Evolutionary conservation across 441 rosid species (phyloP).

Genomic region (Pelargonium myrrhifolium): DNA sequence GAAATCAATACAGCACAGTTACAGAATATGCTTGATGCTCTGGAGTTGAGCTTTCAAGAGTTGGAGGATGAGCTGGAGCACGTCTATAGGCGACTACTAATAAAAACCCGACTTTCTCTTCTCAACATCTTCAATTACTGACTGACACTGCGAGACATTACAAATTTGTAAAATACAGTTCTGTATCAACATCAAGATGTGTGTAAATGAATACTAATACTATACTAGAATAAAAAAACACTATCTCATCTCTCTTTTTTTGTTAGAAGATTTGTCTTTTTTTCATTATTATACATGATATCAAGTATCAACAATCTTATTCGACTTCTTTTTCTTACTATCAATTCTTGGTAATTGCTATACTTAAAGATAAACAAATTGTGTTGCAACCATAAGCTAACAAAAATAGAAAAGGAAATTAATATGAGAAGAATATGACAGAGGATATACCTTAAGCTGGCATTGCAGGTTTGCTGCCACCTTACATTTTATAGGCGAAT

Average conservation of each 20-base stretch:
- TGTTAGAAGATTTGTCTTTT: too few relatives aligned
- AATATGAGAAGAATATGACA: neutral
- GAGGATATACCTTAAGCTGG: neutral
- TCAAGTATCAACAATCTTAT: neutral
- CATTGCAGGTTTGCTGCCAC: neutral
- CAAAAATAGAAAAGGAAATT: neutral
- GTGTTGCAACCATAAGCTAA: neutral
- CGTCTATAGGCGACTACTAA: conserved; percentile 28
- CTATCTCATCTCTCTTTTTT: too few relatives aligned
- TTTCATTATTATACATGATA: too few relatives aligned
- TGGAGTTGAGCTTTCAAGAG: conserved; percentile 29
- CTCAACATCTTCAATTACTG: conserved; percentile 23
- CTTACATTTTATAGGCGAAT: too few relatives aligned
- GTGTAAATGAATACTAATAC: too few relatives aligned
- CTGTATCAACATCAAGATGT: too few relatives aligned
- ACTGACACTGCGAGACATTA: too few relatives aligned
- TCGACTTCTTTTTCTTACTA: neutral
- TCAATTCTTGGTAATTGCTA: neutral
- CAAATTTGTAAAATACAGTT: too few relatives aligned
- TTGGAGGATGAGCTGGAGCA: conserved; percentile 37
- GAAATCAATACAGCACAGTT: conserved; percentile 9
- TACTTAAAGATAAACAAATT: neutral
- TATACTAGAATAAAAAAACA: too few relatives aligned
- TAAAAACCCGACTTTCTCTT: conserved; percentile 43
- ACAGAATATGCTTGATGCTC: conserved; percentile 19